phyloP scores from a whole-genome alignment of 495 filamentous ascomycete genomes.

The Penicillium simplicissimum region DNA sequence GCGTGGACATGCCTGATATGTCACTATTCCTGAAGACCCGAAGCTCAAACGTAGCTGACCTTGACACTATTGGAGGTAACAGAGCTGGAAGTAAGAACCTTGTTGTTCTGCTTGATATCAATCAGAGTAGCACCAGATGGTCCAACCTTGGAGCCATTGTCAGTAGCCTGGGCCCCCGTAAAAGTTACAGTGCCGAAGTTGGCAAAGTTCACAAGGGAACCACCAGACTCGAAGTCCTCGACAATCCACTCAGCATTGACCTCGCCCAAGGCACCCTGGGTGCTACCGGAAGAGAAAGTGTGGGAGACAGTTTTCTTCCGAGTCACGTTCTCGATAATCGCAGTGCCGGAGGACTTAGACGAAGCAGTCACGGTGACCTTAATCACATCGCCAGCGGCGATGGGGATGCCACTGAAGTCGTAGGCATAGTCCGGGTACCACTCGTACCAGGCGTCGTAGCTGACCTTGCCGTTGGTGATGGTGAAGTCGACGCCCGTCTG shows the following conservation, averaged over 20 bases:
- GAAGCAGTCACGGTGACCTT: constrained; percentile 50
- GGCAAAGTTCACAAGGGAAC: constrained; percentile 50
- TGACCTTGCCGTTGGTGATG: constrained; percentile 30
- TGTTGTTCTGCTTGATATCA: constrained; percentile 47
- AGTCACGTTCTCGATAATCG: constrained; percentile 50
- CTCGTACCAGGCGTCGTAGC: constrained; percentile 60
- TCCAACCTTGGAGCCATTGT: constrained; percentile 30
- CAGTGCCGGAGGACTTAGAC: constrained; percentile 46
- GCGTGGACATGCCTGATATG: too few relatives aligned
- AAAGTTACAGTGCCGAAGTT: constrained; percentile 57
- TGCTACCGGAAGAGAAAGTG: constrained; percentile 38
- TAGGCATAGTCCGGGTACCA: constrained; percentile 58
- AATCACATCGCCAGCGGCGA: constrained; percentile 56
- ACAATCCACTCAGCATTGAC: constrained; percentile 63
- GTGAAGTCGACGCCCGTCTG: constrained; percentile 61
- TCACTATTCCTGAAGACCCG: not conserved
- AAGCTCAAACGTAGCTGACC: constrained; percentile 24
- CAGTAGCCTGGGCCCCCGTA: constrained; percentile 35
- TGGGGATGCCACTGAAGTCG: constrained; percentile 49
- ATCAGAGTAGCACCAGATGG: constrained; percentile 45
- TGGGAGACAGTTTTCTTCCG: constrained; percentile 52
- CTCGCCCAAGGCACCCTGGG: constrained; percentile 22
- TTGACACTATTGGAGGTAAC: constrained; percentile 36
- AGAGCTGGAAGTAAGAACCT: constrained; percentile 45
- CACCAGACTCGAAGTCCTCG: constrained; percentile 53